Base-by-base conservation (phyloP, 2,329 filamentous ascomycete genomes). In the Zarea fungicola region DNA sequence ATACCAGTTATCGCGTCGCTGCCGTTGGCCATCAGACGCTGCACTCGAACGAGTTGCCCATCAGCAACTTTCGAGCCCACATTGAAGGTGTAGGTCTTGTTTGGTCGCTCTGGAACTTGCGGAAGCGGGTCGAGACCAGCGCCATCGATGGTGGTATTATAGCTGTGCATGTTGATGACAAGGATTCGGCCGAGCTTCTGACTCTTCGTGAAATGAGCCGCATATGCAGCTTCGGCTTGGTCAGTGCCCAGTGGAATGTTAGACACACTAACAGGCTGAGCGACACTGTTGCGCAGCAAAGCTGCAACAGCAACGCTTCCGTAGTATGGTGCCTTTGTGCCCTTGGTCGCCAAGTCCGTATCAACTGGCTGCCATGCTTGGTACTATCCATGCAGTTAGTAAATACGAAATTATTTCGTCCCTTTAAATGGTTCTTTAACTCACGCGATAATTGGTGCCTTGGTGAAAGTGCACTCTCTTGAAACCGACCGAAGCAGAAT, bases 271-370 rank as follows among this genome's bases (percentile, higher is more conserved):
- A 76, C 68, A 10, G 65, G 56, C 18, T 53, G 52, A 2, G 53
- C 47, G 4, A 55, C 59, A 6, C 70, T 56, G 49, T 74, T 61
- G 1, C 75, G 73, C 2, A 85, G 61, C 57, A 46, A 46, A 2
- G 48, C 34, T 5, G 48, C 48, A 16, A 42, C 45, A 6, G 75
- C 75, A n/a, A 83, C 65, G 60, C 78, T 80, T 9, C 78, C 81
- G 56, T 85, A 85, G 60, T 83, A 86, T 0, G 81, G 80, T 0
- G 81, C 66, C 58, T 82, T 83, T n/a, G 80, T 84, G 13, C 79
- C 81, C 2, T 71, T 66, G 6, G 67, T 65, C 0, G 73, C 73
- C 10, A 68, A 67, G 42, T 66, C 60, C 1, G 78, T 83, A 4
- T 65, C 56, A 35, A 82, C 56, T 0, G 81, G 80, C 57, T 85